These are phyloP conservation scores for Sphagnum fallax DNA, from an alignment of 228 moss, liverwort and hornwort genomes.

Conservation along the genomic window DNA sequence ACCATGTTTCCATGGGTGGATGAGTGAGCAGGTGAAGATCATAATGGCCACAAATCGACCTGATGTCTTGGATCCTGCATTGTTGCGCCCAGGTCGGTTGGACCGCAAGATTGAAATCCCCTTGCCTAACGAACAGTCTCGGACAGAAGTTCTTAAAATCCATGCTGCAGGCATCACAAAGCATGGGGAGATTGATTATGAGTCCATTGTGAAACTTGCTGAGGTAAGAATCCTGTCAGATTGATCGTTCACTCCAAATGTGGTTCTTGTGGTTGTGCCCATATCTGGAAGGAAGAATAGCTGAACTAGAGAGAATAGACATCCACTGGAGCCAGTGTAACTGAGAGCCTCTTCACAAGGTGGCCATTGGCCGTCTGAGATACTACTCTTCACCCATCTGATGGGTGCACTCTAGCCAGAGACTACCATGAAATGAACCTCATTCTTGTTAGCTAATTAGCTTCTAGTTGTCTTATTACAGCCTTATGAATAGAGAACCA, in stretches of 20 bases:
- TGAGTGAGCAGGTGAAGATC: slow-evolving; percentile 86
- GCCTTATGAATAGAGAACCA: not conserved
- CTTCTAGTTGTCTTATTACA: not conserved
- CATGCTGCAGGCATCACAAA: slow-evolving; percentile 96
- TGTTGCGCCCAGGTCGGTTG: slow-evolving; percentile 90
- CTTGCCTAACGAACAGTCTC: slow-evolving; percentile 91
- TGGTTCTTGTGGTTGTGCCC: not conserved
- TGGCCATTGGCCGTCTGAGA: too few relatives aligned
- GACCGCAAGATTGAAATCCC: slow-evolving; percentile 99
- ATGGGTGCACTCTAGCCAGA: too few relatives aligned
- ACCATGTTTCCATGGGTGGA: not conserved
- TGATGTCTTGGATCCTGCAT: slow-evolving; percentile 91
- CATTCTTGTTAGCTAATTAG: not conserved
- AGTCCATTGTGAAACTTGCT: slow-evolving; percentile 98
- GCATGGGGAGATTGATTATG: slow-evolving; percentile 95
- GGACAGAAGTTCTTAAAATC: slow-evolving; percentile 91
- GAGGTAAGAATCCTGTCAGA: slow-evolving; percentile 41
- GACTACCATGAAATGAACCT: too few relatives aligned
- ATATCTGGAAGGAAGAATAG: not conserved
- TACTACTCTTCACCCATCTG: too few relatives aligned
- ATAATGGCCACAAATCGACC: slow-evolving; percentile 99
- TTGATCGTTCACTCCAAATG: not conserved
- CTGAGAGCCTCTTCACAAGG: too few relatives aligned
- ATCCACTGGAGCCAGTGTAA: too few relatives aligned
- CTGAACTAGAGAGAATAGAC: too few relatives aligned